A percentile compares a stretch with the other conserved stretches of the same genome.
Conservation (phyloP, 352 stramenopile genomes). For the Phytophthora meadii region DNA sequence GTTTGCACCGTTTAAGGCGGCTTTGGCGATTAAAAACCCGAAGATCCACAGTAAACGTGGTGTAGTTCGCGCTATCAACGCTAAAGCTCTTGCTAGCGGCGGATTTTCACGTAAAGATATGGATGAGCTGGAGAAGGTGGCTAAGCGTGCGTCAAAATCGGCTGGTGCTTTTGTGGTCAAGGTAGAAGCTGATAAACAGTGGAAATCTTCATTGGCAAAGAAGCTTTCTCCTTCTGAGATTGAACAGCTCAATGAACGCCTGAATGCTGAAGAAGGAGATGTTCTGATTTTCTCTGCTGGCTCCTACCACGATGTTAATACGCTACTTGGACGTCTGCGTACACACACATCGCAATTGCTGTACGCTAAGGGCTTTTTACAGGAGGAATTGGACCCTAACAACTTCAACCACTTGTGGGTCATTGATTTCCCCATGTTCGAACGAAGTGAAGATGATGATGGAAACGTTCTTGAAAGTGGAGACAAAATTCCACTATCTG, state of each 20-base stretch:
- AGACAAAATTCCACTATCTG: slow-evolving; percentile 58
- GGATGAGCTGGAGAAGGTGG: slow-evolving; percentile 59
- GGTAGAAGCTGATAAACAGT: slow-evolving; percentile 59
- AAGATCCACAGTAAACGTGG: slow-evolving; percentile 40
- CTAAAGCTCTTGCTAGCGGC: slow-evolving; percentile 52
- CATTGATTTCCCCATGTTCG: slow-evolving; percentile 90
- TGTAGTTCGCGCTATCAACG: slow-evolving; percentile 77
- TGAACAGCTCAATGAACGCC: slow-evolving; percentile 47
- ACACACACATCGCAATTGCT: slow-evolving; percentile 67
- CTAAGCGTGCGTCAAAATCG: slow-evolving; percentile 52
- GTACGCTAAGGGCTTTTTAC: slow-evolving; percentile 64
- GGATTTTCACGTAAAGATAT: slow-evolving; percentile 84
- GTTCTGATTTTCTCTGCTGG: slow-evolving; percentile 73
- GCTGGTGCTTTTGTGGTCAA: slow-evolving; percentile 65
- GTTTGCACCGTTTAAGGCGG: slow-evolving; percentile 57
- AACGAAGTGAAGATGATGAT: slow-evolving; percentile 67
- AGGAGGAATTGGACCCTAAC: slow-evolving; percentile 63
- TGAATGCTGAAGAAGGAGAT: slow-evolving; percentile 70
- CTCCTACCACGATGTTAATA: slow-evolving; percentile 61
- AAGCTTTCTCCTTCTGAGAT: slow-evolving; percentile 60
- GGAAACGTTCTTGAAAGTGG: slow-evolving; percentile 33
- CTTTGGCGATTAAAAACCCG: slow-evolving; percentile 21
- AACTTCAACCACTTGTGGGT: slow-evolving; percentile 89
- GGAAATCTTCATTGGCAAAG: slow-evolving; percentile 78
- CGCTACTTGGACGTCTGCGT: slow-evolving; percentile 73